These are phyloP conservation scores for Rhizoclosmatium globosum DNA, from an alignment of 192 early-diverging fungal species.

Conservation along the genomic window DNA sequence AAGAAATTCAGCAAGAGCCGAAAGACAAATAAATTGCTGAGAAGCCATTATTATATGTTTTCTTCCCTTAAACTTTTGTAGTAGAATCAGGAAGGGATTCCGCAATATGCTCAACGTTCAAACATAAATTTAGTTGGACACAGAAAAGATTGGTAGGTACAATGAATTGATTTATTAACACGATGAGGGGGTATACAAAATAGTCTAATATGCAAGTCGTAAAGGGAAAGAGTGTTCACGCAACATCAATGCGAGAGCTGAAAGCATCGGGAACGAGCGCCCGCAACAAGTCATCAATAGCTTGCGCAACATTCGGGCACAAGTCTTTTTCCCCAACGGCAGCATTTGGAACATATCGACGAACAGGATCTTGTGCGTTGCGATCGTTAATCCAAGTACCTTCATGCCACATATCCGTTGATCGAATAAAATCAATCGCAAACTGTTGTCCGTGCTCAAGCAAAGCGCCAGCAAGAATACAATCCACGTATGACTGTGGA, in stretches of 20 bases:
- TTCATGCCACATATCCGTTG: constrained; percentile 48
- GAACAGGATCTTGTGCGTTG: constrained; percentile 24
- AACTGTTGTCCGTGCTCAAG: constrained; percentile 34
- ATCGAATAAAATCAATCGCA: constrained; percentile 50
- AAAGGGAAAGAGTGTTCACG: no score
- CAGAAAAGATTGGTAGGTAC: no score
- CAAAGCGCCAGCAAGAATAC: constrained; percentile 53
- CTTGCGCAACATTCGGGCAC: neutral
- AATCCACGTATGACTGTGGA: constrained; percentile 61
- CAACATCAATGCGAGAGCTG: neutral
- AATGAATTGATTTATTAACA: no score
- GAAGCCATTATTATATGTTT: no score
- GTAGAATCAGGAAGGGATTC: no score
- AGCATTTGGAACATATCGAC: constrained; percentile 43
- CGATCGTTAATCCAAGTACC: constrained; percentile 57
- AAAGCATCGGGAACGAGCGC: neutral
- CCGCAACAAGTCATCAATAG: neutral
- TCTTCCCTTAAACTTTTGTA: no score
- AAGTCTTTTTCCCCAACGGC: constrained; percentile 35
- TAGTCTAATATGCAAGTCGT: no score
- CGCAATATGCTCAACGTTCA: no score
- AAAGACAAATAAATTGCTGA: no score
- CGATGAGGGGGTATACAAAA: no score
- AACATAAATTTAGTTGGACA: no score
- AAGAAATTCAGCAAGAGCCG: neutral